Evolutionary conservation across 2,329 filamentous ascomycete species (phyloP), one percentile per base, ranked within the genome.

Genomic region (Colletotrichum viniferum): DNA sequence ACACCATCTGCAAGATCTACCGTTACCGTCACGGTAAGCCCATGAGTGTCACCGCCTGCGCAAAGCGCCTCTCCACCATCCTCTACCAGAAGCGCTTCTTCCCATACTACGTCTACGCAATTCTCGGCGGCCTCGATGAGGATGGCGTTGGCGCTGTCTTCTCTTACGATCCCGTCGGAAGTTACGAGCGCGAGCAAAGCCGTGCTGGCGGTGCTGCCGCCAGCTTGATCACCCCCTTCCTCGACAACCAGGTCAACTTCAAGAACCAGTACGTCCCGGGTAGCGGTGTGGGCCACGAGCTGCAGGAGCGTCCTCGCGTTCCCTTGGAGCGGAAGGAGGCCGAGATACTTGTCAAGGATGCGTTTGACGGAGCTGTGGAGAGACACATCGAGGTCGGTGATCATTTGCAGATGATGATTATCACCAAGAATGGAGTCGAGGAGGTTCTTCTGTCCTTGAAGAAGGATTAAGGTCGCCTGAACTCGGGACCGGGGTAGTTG

Each of bases 171-270:
- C 97, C 97, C 1, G 97, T 99, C 56, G 97, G 97, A 80, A 98
- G 95, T 84, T 99, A 98, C 87, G 97, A 99, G 90, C 90, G 97
- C 79, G 97, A 99, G 87, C 95, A 98, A 87, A 98, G 96, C 88
- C 93, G 96, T 78, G 96, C 97, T 43, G 97, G 95, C 56, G 97
- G 97, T 81, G 96, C 97, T 16, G 96, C 96, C 24, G 94, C 95
- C 69, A 97, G 95, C 82, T 88, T 99, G 85, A 99, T 99, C 86
- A 99, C 98, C 95, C 97, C 97, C 2, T 99, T 99, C 90, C 87
- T 99, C 82, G 97, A 99, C 86, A 99, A 99, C 85, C 97, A 99
- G 87, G 97, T 99, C 88, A 98, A 98, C 88, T 96, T 96, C 90
- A 99, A 98, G 91, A 99, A 99, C 85, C 96, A 98, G 88, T 98